Evolutionary conservation across 345 rosid species (phyloP), one percentile per base, ranked within the genome.

Genomic region (Arabidopsis suecica): DNA sequence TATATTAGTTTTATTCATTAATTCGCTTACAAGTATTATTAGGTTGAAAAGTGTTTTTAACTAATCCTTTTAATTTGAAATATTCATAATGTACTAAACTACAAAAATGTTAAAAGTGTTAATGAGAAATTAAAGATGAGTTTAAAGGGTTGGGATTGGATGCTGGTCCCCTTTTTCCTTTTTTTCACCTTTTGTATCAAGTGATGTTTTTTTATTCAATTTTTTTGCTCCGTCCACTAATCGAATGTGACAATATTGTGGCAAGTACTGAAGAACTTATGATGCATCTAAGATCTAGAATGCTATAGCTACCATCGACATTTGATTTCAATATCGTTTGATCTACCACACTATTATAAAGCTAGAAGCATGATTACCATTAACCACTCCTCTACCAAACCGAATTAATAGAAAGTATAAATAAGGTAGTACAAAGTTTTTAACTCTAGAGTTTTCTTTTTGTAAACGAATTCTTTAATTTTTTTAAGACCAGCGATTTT

Each of bases 61-160:
- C 45, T 10, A 50, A 61, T 22, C 22, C 68, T 68, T 59, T 67
- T 18, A 14, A 33, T 62, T 55, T 63, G 53, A 69, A 54, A 55
- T 47, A 41, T 69, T 64, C 47, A 30, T 56, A 23, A 64, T 70
- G 32, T 18, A 58, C 68, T 65, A 58, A 40, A 65, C 63, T 78
- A 65, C 57, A 78, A 71, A 71, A 65, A 16, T 42, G n/a, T 40
- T 57, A 25, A 63, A 76, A 71, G 61, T 53, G 55, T 55, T 48
- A 55, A 65, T 57, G 50, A 70, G n/a, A 77, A 48, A 71, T 40
- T 56, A 58, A 71, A 71, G 55, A 71, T 65, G 76, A 70, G 67
- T 47, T 77, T 70, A 77, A 77, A 77, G 80, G 71, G 30, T 71
- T 71, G 54, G 71, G 76, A 63, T 71, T 71, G 77, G 68, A 78